Conservation (phyloP, 495 filamentous ascomycete genomes). For the Penicillium argentinense region DNA sequence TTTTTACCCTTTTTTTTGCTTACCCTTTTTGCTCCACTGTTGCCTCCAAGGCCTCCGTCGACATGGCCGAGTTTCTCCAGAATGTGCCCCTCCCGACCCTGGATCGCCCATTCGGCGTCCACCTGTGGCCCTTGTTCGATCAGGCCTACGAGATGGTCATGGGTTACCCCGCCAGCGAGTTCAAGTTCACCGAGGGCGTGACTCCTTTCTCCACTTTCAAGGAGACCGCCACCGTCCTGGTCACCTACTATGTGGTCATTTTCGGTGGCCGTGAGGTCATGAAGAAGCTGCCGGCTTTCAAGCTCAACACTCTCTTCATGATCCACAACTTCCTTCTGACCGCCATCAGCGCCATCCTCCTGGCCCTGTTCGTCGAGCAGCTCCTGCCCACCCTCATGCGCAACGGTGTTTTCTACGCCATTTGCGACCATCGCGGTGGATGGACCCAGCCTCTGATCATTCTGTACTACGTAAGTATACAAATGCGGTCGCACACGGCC, state of each 20-base stretch:
- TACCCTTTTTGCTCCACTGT: background rate
- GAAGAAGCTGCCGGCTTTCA: conserved; percentile 56
- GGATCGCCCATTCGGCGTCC: conserved; percentile 87
- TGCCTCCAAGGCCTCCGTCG: conserved; percentile 10
- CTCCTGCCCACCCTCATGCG: conserved; percentile 58
- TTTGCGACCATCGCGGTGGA: conserved; percentile 64
- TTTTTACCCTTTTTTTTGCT: conserved; percentile 6
- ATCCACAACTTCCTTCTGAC: conserved; percentile 69
- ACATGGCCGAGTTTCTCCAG: conserved; percentile 57
- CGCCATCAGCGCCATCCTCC: conserved; percentile 56
- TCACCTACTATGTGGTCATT: conserved; percentile 64
- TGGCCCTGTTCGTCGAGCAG: conserved; percentile 66
- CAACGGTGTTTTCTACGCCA: conserved; percentile 62
- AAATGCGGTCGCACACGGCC: background rate
- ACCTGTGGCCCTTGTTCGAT: conserved; percentile 93
- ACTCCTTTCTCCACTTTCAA: conserved; percentile 62
- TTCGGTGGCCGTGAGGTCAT: conserved; percentile 68
- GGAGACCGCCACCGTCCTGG: conserved; percentile 55
- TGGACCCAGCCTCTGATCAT: conserved; percentile 66
- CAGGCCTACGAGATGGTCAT: conserved; percentile 70
- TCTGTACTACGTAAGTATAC: conserved; percentile 63
- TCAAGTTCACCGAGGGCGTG: conserved; percentile 56
- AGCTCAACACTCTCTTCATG: conserved; percentile 67
- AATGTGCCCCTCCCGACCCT: conserved; percentile 72
- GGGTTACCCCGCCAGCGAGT: conserved; percentile 64